Conservation (phyloP, 225 moss, liverwort and hornwort genomes). For the Asterella californica region DNA sequence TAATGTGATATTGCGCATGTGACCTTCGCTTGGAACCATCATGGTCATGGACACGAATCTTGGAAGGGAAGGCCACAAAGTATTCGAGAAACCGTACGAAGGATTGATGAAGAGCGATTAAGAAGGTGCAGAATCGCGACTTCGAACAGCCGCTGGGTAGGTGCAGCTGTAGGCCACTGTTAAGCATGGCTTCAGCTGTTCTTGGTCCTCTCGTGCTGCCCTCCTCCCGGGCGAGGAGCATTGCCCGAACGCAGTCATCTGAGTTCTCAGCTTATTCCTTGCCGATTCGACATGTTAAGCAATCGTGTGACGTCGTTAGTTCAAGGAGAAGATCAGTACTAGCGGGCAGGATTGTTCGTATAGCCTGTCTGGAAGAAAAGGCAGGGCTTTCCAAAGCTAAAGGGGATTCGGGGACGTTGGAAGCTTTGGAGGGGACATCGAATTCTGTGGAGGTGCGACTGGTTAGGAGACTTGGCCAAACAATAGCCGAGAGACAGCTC, state of each 20-base stretch:
- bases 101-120: background rate
- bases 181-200: background rate
- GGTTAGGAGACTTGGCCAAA: conserved; percentile 31
- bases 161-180: too few relatives aligned
- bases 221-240: background rate
- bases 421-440: too few relatives aligned
- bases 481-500: conserved; percentile 55
- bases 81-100: too few relatives aligned
- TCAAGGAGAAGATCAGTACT: background rate
- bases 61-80: background rate
- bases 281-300: background rate
- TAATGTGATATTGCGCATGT: too few relatives aligned
- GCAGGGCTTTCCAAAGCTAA: background rate
- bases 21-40: too few relatives aligned
- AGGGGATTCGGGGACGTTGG: background rate
- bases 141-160: too few relatives aligned
- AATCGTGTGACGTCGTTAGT: background rate
- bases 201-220: background rate
- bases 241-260: background rate
- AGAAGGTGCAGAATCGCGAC: background rate
- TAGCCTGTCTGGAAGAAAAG: background rate
- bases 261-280: background rate
- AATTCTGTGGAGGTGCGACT: conserved; percentile 30
- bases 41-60: too few relatives aligned
- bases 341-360: background rate